Conservation (phyloP, 2,329 filamentous ascomycete species). For the Fusarium sp. region DNA sequence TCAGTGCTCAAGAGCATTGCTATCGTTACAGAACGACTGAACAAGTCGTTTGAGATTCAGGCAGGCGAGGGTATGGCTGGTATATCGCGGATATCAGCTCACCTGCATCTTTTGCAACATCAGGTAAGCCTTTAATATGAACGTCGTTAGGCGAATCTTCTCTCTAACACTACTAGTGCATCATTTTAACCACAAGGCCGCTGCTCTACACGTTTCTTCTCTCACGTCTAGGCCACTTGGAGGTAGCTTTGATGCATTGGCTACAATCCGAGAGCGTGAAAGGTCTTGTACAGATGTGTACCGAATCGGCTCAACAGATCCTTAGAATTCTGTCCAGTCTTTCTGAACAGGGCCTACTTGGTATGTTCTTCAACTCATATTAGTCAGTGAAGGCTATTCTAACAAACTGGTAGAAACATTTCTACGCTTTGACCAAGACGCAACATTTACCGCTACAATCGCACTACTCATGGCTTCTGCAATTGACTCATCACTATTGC, state of each 20-base stretch:
- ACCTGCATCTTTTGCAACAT: constrained; percentile 37
- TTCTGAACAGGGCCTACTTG: constrained; percentile 30
- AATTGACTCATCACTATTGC: constrained; percentile 51
- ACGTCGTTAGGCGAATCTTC: fast-evolving
- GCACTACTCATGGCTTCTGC: constrained; percentile 53
- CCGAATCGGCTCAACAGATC: constrained; percentile 30
- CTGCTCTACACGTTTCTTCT: constrained; percentile 38
- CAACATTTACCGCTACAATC: constrained; percentile 49
- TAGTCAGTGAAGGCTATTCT: fast-evolving
- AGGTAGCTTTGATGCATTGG: constrained; percentile 38
- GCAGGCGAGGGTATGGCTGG: constrained; percentile 27
- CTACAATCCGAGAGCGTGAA: constrained; percentile 35
- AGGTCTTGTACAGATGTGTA: constrained; percentile 20
- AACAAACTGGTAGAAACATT: constrained; percentile 14
- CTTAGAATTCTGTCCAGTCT: constrained; percentile 26
- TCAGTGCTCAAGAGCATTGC: constrained; percentile 38
- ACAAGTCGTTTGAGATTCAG: constrained; percentile 34
- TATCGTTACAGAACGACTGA: constrained; percentile 29
- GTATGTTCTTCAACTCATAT: not conserved
- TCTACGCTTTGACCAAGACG: constrained; percentile 28
- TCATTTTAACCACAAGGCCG: constrained; percentile 36
- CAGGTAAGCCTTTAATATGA: constrained; percentile 9
- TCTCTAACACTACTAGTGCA: constrained; percentile 22
- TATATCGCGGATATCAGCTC: constrained; percentile 32
- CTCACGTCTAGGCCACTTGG: constrained; percentile 34